Base-by-base conservation (phyloP, 352 stramenopile species). In the Phytophthora parvispora region DNA sequence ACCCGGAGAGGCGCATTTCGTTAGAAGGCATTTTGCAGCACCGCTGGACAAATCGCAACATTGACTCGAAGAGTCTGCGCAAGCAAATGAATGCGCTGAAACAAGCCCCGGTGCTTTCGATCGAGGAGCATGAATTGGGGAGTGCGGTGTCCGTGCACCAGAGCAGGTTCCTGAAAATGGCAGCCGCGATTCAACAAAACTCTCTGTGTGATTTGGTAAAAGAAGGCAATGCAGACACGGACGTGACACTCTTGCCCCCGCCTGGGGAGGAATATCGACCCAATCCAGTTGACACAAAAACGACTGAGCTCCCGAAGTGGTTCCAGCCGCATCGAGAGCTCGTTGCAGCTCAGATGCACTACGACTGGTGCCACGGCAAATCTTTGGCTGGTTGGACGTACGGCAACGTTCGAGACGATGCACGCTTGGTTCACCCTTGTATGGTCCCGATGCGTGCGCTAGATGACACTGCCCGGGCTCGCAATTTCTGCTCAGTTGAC, bases 1-100 rank as follows among this genome's bases (percentile, higher is more conserved):
- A 97, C 58, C 87, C 92, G 1, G 70, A 84, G 31, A 85, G 81
- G 60, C 85, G 92, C 22, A 78, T 94, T 7, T 78, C 76, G 1
- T 64, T 97, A 15, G 81, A 89, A 13, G 75, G 72, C 6, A 94
- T 97, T 22, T 66, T 93, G 13, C 48, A 73, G 18, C 92, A 98
- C 58, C 58, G 59, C 2, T 97, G 92, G 92, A 80, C 89, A 7
- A 72, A 88, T 60, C 83, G 83, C 42, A 76, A 87, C 42, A 75
- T 86, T 22, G 69, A 89, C 67, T 80, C 77, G 8, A 89, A 88
- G 69, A 74, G 60, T 18, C 64, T 91, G 24, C 68, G 66, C 3
- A 74, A 75, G n/a, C 74, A 87, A 53, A 67, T 86, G 1, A 74
- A 76, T 25, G 71, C 74, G 0, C 60, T 91, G 2, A 83, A 88